These are phyloP conservation scores for Drosera capensis DNA, from an alignment of 148 eudicot species.

Conservation along the genomic window DNA sequence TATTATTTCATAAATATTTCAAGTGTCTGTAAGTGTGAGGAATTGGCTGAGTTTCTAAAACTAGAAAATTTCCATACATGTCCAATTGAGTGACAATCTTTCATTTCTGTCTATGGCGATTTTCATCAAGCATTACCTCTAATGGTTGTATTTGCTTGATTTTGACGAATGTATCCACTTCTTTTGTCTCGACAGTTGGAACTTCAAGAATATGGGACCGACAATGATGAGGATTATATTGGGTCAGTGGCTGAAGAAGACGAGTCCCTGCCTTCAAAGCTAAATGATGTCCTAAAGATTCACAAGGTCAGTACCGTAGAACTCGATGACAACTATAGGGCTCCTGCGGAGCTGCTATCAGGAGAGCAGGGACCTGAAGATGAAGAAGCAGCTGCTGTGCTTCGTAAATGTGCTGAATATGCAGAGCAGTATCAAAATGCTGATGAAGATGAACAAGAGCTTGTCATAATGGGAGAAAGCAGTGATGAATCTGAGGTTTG, in stretches of 20 bases:
- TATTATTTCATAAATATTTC: too few species aligned
- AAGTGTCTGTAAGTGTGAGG: too few species aligned
- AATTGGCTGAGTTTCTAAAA: too few species aligned
- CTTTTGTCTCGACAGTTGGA: slow-evolving; percentile 45
- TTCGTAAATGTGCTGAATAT: slow-evolving; percentile 44
- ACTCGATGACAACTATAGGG: slow-evolving; percentile 26
- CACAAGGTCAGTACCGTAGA: slow-evolving; percentile 23
- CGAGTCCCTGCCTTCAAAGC: slow-evolving; percentile 46
- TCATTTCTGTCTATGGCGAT: too few species aligned
- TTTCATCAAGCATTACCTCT: too few species aligned
- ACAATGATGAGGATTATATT: slow-evolving; percentile 40
- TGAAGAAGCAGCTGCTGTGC: slow-evolving; percentile 27
- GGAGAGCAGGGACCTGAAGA: slow-evolving; percentile 13
- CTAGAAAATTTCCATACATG: too few species aligned
- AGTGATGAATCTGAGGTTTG: slow-evolving; percentile 81
- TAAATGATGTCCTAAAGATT: slow-evolving; percentile 32
- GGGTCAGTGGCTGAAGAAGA: slow-evolving; percentile 25
- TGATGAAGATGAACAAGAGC: slow-evolving; percentile 24
- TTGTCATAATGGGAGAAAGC: slow-evolving; percentile 49
- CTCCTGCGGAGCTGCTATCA: slow-evolving; percentile 32
- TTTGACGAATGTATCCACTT: not conserved
- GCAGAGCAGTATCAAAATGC: slow-evolving; percentile 61
- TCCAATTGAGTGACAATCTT: too few species aligned
- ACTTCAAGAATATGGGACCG: slow-evolving; percentile 63
- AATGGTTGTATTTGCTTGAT: too few species aligned